A percentile compares a stretch with the other conserved stretches of the same genome.
These are phyloP conservation scores for Monosporascus sp. DNA, from an alignment of 2,329 filamentous ascomycete genomes.

Conservation along the genomic window DNA sequence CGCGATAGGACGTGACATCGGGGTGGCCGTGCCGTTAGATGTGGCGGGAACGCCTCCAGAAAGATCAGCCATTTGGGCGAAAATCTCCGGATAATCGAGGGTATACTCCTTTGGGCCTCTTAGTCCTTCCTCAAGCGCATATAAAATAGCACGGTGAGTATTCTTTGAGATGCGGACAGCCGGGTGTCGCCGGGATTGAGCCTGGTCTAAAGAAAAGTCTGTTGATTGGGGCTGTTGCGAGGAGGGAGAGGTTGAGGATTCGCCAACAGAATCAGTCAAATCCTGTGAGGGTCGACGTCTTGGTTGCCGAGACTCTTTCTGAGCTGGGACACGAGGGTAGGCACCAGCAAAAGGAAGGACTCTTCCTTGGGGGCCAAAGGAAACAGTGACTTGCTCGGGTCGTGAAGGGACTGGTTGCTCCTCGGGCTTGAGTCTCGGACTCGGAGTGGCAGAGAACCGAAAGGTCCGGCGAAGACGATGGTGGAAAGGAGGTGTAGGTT, in stretches of 20 bases:
- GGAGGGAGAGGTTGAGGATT: constrained; percentile 28
- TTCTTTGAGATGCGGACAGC: constrained; percentile 68
- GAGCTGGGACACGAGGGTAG: constrained; percentile 15
- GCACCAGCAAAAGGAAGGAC: constrained; percentile 29
- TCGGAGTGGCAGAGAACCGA: constrained; percentile 41
- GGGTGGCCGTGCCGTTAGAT: constrained; percentile 49
- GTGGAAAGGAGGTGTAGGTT: constrained; percentile 41
- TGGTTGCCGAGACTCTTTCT: constrained; percentile 19
- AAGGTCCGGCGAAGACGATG: constrained; percentile 46
- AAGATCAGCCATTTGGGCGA: constrained; percentile 87
- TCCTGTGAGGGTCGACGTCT: constrained; percentile 41
- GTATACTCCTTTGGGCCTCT: constrained; percentile 79
- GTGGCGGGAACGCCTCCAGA: constrained; percentile 46
- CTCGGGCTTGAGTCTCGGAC: constrained; percentile 33
- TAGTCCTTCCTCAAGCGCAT: constrained; percentile 84
- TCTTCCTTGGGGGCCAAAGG: constrained; percentile 38
- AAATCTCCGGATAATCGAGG: constrained; percentile 77
- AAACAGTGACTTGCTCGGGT: constrained; percentile 36
- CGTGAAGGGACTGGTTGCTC: constrained; percentile 23
- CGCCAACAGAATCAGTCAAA: constrained; percentile 37
- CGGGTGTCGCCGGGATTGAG: constrained; percentile 37
- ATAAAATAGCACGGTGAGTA: constrained; percentile 86
- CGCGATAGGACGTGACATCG: constrained; percentile 40
- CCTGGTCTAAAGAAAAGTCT: constrained; percentile 24
- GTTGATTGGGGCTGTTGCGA: constrained; percentile 20